Conservation (phyloP, 129 eudicot genomes). For the Tagetes patula region DNA sequence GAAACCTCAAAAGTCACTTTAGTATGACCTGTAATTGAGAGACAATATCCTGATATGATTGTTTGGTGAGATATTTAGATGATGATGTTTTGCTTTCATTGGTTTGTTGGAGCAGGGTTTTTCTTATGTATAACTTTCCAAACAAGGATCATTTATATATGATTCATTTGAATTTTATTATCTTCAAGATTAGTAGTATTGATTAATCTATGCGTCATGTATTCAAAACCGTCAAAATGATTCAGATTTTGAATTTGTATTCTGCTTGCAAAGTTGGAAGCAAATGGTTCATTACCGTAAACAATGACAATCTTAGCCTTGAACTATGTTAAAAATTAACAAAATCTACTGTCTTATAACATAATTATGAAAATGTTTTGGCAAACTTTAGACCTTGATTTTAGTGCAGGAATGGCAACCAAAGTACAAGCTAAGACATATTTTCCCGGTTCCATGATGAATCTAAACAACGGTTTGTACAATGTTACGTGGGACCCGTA, state of each 20-base stretch:
- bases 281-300: background rate
- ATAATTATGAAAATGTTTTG: background rate
- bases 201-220: slow-evolving; percentile 2
- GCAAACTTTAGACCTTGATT: slow-evolving; percentile 8
- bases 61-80: slow-evolving; percentile 31
- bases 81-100: slow-evolving; percentile 17
- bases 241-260: background rate
- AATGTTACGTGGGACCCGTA: slow-evolving; percentile 50
- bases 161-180: background rate
- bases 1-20: slow-evolving; percentile 32
- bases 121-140: slow-evolving; percentile 1
- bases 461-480: slow-evolving; percentile 41
- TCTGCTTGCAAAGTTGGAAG: background rate
- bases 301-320: background rate
- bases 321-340: background rate
- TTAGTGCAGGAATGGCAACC: slow-evolving; percentile 67
- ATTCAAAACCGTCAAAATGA: background rate
- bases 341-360: background rate
- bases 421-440: slow-evolving; percentile 57
- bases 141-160: background rate
- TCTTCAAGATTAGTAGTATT: background rate
- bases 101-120: slow-evolving; percentile 8
- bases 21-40: slow-evolving; percentile 16
- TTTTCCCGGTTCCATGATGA: slow-evolving; percentile 45
- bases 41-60: slow-evolving; percentile 17